A percentile compares a stretch with the other conserved stretches of the same genome.
Conservation (phyloP, 2,329 filamentous ascomycete species). For the Botrytis sinoallii region DNA sequence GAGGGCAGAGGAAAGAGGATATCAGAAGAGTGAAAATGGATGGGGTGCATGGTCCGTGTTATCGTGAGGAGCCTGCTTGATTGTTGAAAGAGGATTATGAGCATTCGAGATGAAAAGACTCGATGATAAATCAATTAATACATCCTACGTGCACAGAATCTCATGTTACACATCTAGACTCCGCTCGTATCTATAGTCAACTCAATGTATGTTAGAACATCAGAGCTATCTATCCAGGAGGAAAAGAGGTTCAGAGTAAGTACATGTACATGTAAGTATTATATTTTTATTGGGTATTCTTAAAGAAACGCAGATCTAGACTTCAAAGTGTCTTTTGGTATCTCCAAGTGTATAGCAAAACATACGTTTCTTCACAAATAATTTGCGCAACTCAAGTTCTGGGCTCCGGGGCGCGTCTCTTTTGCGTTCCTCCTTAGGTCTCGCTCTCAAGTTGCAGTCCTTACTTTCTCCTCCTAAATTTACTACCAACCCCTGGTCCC, state of each 20-base stretch:
- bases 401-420: neutral
- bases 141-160: neutral
- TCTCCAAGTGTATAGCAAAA: neutral
- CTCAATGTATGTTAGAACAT: neutral
- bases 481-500: slow-evolving; percentile 54
- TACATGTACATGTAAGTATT: neutral
- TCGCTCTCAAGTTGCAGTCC: neutral
- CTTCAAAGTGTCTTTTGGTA: neutral
- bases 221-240: neutral
- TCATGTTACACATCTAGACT: neutral
- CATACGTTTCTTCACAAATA: neutral
- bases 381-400: neutral
- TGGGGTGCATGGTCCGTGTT: neutral
- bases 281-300: neutral
- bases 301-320: neutral
- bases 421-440: neutral
- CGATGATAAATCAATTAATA: neutral
- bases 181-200: no score
- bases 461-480: slow-evolving; percentile 52
- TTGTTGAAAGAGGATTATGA: neutral
- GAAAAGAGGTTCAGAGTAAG: neutral
- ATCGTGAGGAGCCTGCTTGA: fast-evolving
- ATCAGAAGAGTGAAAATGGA: neutral
- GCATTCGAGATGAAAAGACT: neutral
- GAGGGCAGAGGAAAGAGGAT: no score